A percentile compares a stretch with the other conserved stretches of the same genome.
Evolutionary conservation across 2,329 filamentous ascomycete species (phyloP).

Genomic region (Exophiala sp.): DNA sequence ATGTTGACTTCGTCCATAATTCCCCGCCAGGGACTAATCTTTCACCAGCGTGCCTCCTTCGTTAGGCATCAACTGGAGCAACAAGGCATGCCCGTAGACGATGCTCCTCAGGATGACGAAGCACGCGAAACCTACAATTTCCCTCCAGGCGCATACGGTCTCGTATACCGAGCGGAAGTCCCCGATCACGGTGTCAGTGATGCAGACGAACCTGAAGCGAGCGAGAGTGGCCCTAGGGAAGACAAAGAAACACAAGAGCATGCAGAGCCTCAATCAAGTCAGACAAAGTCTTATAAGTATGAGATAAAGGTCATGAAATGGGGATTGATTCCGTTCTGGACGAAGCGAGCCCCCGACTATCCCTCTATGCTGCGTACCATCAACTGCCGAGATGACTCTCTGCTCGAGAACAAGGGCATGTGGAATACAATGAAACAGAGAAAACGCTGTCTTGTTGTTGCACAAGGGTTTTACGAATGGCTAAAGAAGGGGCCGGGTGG

Average conservation of each 20-base stretch:
- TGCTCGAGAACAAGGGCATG: constrained; percentile 70
- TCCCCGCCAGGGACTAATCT: not conserved
- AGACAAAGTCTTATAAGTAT: constrained; percentile 52
- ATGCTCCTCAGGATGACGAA: constrained; percentile 65
- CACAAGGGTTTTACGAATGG: constrained; percentile 97
- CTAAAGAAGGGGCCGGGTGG: constrained; percentile 64
- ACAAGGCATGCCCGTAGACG: constrained; percentile 65
- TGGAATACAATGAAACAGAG: constrained; percentile 86
- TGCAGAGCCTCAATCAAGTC: constrained; percentile 9
- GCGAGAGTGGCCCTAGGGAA: constrained; percentile 14
- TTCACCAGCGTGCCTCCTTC: constrained; percentile 64
- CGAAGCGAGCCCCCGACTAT: constrained; percentile 74
- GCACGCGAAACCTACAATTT: constrained; percentile 83
- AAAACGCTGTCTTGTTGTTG: constrained; percentile 81
- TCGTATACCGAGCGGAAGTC: constrained; percentile 75
- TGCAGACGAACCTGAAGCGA: constrained; percentile 25
- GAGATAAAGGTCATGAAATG: constrained; percentile 92
- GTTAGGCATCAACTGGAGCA: constrained; percentile 67
- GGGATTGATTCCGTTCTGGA: constrained; percentile 93
- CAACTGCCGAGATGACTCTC: constrained; percentile 87
- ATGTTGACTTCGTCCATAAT: constrained; percentile 31
- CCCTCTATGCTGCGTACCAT: constrained; percentile 77
- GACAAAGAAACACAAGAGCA: constrained; percentile 10
- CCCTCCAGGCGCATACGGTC: constrained; percentile 75
- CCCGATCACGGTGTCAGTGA: constrained; percentile 54